A percentile compares a stretch with the other conserved stretches of the same genome.
These are phyloP conservation scores for Parsonsia alboflavescens DNA, from an alignment of 257 asterid genomes.

Conservation along the genomic window DNA sequence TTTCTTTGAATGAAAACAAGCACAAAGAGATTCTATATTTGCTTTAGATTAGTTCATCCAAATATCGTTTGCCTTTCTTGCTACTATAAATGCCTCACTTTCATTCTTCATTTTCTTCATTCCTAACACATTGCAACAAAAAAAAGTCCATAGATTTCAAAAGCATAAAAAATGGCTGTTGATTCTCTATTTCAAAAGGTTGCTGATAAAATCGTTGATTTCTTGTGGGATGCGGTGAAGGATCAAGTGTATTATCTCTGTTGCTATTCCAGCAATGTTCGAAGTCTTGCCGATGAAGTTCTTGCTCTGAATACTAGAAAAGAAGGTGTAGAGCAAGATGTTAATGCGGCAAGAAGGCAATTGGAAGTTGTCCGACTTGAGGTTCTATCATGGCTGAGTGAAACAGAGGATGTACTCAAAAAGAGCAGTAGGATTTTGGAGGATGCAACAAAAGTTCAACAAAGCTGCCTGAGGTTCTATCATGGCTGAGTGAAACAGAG, in stretches of 20 bases:
- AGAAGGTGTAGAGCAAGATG: not conserved
- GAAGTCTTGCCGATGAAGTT: not conserved
- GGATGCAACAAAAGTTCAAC: not conserved
- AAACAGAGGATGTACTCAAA: not conserved
- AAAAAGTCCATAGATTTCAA: no score
- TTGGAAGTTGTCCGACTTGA: not conserved
- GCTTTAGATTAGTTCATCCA: no score
- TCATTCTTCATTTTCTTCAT: no score
- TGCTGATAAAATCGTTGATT: not conserved
- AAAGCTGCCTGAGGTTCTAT: not conserved
- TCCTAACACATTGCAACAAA: no score
- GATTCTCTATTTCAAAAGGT: not conserved
- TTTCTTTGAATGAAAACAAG: no score
- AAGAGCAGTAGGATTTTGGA: not conserved
- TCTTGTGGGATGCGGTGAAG: not conserved
- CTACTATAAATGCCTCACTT: no score
- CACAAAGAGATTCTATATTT: no score
- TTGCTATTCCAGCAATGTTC: not conserved
- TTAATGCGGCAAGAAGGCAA: not conserved
- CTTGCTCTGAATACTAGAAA: not conserved
- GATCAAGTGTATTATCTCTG: not conserved
- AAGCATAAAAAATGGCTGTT: no score
- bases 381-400: not conserved
- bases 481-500: not conserved
- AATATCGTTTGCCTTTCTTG: no score